A percentile compares a stretch with the other conserved stretches of the same genome.
phyloP scores from a whole-genome alignment of 208 protist genomes.

The Naegleria fowleri region DNA sequence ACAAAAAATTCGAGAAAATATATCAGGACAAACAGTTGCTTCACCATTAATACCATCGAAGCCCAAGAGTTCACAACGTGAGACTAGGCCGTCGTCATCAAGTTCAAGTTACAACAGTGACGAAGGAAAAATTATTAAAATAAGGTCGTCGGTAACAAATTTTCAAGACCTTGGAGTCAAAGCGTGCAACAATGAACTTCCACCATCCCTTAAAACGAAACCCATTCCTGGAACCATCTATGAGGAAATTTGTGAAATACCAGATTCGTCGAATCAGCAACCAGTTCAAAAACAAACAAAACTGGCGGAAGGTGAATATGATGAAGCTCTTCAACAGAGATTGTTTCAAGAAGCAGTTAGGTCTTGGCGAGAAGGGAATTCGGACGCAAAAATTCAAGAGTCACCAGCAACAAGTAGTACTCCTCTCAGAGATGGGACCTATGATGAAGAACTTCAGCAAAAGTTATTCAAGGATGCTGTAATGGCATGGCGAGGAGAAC shows the following conservation, averaged over 20 bases:
- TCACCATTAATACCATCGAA: background rate
- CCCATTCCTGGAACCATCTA: background rate
- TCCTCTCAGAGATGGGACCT: background rate
- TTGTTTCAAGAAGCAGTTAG: background rate
- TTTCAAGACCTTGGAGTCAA: background rate
- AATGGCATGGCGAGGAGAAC: background rate
- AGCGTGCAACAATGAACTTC: background rate
- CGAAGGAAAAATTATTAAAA: background rate
- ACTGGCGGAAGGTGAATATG: background rate
- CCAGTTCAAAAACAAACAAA: background rate
- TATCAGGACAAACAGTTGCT: background rate
- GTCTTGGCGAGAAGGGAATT: background rate
- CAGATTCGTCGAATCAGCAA: too few relatives aligned
- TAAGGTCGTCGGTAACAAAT: background rate
- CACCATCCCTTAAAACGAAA: background rate
- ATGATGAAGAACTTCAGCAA: background rate
- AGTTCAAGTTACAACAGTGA: background rate
- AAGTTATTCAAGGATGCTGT: background rate
- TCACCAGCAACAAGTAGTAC: background rate
- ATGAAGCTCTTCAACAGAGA: background rate
- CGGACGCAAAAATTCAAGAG: background rate
- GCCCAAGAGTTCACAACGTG: too few relatives aligned
- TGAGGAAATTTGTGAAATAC: background rate
- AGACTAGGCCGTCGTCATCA: background rate
- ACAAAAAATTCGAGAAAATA: background rate